Conservation (phyloP, 1,284 basidiomycete species). For the Ustilago lituana region DNA sequence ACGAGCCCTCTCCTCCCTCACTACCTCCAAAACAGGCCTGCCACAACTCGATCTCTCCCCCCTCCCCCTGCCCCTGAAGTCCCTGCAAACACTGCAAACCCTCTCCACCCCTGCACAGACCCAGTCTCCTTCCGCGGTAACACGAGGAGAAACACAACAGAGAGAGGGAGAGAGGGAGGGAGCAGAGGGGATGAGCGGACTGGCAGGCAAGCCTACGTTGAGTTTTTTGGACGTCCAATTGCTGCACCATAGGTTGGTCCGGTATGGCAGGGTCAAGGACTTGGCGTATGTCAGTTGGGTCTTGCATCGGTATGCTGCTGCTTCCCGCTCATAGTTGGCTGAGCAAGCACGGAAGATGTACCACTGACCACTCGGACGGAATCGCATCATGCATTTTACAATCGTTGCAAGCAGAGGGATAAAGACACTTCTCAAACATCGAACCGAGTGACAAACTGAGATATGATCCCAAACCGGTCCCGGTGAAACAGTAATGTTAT, state of each 20-base stretch:
- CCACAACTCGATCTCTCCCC: slow-evolving; percentile 14
- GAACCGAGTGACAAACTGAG: too few species aligned
- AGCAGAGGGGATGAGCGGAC: not conserved
- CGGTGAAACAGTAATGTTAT: too few species aligned
- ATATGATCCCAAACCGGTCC: too few species aligned
- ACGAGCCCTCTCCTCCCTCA: not conserved
- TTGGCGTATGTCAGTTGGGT: slow-evolving; percentile 33
- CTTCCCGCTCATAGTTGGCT: too few species aligned
- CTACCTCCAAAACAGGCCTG: not conserved
- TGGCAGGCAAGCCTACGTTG: slow-evolving; percentile 19
- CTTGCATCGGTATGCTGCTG: slow-evolving; percentile 18
- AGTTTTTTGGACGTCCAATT: slow-evolving; percentile 53
- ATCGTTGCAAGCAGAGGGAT: too few species aligned
- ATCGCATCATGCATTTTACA: too few species aligned
- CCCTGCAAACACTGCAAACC: slow-evolving; percentile 4
- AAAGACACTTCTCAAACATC: too few species aligned
- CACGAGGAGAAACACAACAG: not conserved
- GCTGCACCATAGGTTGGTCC: slow-evolving; percentile 56
- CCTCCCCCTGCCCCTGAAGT: slow-evolving; percentile 16
- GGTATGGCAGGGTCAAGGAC: slow-evolving; percentile 19
- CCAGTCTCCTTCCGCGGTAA: too few species aligned
- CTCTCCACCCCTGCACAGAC: not conserved
- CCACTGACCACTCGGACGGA: too few species aligned
- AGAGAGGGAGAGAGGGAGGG: not conserved
- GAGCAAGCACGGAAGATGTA: too few species aligned